Conservation (phyloP, 495 filamentous ascomycete genomes). For the Neurospora sp. region DNA sequence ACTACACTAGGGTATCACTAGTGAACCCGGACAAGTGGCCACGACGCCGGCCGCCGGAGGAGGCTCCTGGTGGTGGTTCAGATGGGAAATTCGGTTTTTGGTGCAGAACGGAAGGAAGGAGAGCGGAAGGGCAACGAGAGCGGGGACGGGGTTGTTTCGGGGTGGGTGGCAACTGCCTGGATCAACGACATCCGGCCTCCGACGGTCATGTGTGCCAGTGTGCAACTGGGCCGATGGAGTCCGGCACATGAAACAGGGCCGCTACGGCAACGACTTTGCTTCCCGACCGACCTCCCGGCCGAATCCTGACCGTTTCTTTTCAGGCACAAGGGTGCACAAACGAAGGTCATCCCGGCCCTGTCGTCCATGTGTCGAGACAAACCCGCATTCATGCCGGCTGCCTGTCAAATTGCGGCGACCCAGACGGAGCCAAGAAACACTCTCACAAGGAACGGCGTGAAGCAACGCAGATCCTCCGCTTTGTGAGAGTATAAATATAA, state of each 20-base stretch:
- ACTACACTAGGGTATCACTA: background rate
- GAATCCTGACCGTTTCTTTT: background rate
- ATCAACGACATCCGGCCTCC: background rate
- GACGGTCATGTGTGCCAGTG: background rate
- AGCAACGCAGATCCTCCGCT: background rate
- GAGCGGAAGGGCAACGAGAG: background rate
- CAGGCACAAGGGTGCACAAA: background rate
- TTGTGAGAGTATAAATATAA: background rate
- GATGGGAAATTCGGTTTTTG: background rate
- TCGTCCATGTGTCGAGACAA: background rate
- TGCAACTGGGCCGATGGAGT: background rate
- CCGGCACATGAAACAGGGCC: background rate
- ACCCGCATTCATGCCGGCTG: background rate
- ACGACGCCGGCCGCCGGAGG: background rate
- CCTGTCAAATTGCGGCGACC: background rate
- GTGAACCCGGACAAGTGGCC: background rate
- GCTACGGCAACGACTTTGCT: background rate
- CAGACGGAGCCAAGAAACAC: background rate
- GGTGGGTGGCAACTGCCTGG: background rate
- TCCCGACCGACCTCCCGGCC: background rate
- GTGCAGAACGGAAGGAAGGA: background rate
- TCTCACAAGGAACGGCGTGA: background rate
- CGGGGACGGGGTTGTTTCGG: background rate
- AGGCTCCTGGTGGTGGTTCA: background rate
- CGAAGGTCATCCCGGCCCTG: background rate